Evolutionary conservation across 2,329 filamentous ascomycete species (phyloP), one percentile per base, ranked within the genome.

Genomic region (Penicillium rolfsii): DNA sequence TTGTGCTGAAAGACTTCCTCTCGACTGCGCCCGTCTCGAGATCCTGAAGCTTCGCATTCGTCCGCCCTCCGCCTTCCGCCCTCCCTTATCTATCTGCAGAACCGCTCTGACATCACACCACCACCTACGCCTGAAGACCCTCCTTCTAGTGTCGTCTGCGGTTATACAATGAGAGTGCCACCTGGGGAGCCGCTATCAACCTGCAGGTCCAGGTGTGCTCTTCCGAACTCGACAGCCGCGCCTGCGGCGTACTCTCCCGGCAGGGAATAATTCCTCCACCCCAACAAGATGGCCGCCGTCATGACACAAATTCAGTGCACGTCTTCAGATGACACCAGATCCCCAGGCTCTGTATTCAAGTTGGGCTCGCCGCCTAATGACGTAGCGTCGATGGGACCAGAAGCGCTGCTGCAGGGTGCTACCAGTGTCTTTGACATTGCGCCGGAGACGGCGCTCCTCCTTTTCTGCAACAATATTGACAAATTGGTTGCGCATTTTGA

Each of bases 381-480:
- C 22, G 30, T n/a, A 41, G 38, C 57, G 28, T 40, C 57, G 24
- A n/a, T 24, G 33, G 48, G 30, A 52, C 30, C 43, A 52, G 19
- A 57, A 41, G 50, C 52, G 52, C 55, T 41, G 4, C 38, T 41
- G 3, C 52, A 60, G 33, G 53, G 36, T 7, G 56, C 61, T 19
- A 55, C 61, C 14, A 63, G 67, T 41, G 66, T 96, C 63, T 91
- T 90, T 77, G 85, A 85, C 55, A 83, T 97, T 61, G 80, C 87
- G 0, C 87, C 92, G 3, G 82, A 89, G 55, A 87, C 87, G 2
- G 93, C 93, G 5, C 84, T 98, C 71, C 90, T 89, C 71, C 81
- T 96, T 64, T 84, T 98, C n/a, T 88, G 88, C 67, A 83, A 86
- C 41, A 86, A 86, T 60, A 81, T 93, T 62, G 89, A 93, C 53